Base-by-base conservation (phyloP, 2,329 filamentous ascomycete genomes). In the Beauveria australis region DNA sequence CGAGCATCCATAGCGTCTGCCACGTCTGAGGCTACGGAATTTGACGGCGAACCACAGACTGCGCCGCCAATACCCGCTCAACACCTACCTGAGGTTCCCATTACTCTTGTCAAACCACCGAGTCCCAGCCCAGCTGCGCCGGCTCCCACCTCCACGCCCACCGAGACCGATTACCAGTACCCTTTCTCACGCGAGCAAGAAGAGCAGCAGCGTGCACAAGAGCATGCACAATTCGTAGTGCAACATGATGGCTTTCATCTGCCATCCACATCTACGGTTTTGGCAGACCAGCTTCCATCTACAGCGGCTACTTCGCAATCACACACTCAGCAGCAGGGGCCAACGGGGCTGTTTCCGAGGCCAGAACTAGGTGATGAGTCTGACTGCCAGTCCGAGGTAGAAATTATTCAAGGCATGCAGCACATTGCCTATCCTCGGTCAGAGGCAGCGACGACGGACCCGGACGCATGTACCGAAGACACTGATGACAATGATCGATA, bases 21-120 rank as follows among this genome's bases (percentile, higher is more conserved):
- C 52, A 75, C 74, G 6, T 87, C 85, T n/a, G 79, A 79, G 47
- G 80, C 80, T 8, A 91, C 88, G 0, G 86, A 89, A 66, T 89
- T 91, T 65, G 89, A 92, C 65, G 80, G 79, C n/a, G 88, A 91
- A 66, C 80, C 85, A 24, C 88, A 91, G 69, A 83, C 80, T 1
- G 82, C 85, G 51, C 74, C 80, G 1, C 74, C 79, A 1, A 66
- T 75, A 18, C 75, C 73, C 48, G 70, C 74, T 26, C 64, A 69
- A 12, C 56, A 67, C 26, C 66, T 66, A 12, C 53, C 65, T 16
- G 66, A 68, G 43, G 65, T 67, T 16, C 66, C 67, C 52, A 66
- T 67, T 52, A 67, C 66, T 22, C 64, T 68, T 52, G 62, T 69
- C 28, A 70, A 70, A 54, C 67, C 70, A 26, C 67, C 69, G 5